Evolutionary conservation across 1,139 yeast species (phyloP), one percentile per base, ranked within the genome.

Genomic region (Entelexis sorbosivorans): DNA sequence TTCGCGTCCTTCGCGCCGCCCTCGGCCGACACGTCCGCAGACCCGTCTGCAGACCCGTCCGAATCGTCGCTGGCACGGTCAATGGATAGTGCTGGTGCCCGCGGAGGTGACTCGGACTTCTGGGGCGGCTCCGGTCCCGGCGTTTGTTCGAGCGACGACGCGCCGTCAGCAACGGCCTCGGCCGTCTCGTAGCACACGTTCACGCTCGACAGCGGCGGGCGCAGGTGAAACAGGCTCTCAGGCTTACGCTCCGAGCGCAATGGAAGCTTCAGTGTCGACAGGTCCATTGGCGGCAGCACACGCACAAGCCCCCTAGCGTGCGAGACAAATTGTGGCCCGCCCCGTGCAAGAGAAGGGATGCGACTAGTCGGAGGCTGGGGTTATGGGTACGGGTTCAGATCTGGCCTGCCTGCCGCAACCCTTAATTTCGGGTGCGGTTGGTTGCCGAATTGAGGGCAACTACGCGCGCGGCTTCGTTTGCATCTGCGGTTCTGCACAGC

Each of bases 171-270:
- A 13, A 42, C 36, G 6, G 50, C 56, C 28, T 49, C 49, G 9
- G 58, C 60, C 9, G 60, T 51, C 31, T 51, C 58, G 47, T 57
- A 57, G 42, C 51, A 52, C 24, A 57, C 53, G 35, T 57, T 57
- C 38, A 57, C 59, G 47, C 58, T 58, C 20, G 53, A 20, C 16
- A 57, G 40, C 8, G 59, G 16, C 17, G 59, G 51, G 28, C 51
- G 49, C 36, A 56, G 32, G 7, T 40, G 46, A 35, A 52, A 53
- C 10, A 52, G 35, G 26, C 34, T 31, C 11, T 34, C 43, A 5
- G 28, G 14, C 20, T 31, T 39, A 9, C 53, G 50, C n/a, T 52
- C 46, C 13, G 40, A 36, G 19, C 54, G 52, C 42, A 46, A 34
- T 20, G 59, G 57, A 43, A 54, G 48, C 22, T 51, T 38, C 14